Evolutionary conservation across 305 asterid genomes (phyloP), one percentile per base, ranked within the genome.

Genomic region (Fraxinus sp.): DNA sequence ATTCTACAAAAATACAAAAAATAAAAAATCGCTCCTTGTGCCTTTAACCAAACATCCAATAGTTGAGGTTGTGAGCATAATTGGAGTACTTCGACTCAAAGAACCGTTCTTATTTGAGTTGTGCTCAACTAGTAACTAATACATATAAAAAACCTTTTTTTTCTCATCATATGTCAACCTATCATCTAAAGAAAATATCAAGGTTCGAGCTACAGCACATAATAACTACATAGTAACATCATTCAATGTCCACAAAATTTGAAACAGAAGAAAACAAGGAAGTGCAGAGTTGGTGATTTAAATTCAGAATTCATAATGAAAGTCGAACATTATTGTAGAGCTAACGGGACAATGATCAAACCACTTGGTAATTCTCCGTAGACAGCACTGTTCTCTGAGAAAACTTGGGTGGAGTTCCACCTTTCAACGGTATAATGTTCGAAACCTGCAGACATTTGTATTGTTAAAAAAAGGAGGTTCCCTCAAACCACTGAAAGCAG

Each of bases 351-450:
- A 26, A n/a, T 7, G 59, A 52, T 87, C 80, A 89, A n/a, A 86
- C 89, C 39, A 89, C 91, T 85, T 87, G 91, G 89, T 89, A 89
- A 79, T 70, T 83, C 20, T 87, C 92, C 2, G 92, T 84, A 22
- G 83, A 52, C 57, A 89, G 86, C 73, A 75, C 33, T 77, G 91
- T 83, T 86, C 92, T 84, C 84, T 87, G 89, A 28, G 92, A 81
- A 83, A 68, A 85, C 76, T 82, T 87, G 30, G 92, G 92, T 46
- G 87, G 80, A 32, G 88, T 36, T 79, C 89, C 92, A 49, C 89
- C 89, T 75, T 41, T 83, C 71, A 80, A 83, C 5, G 90, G 91
- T 41, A 88, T 70, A 55, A 89, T 35, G 62, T 83, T 87, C 59
- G 71, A n/a, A 72, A 89, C 89, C 92, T 89, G 90, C 84, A 79